These are phyloP conservation scores for Eremothecium sinecaudum DNA, from an alignment of 1,139 yeast species.

Conservation along the genomic window DNA sequence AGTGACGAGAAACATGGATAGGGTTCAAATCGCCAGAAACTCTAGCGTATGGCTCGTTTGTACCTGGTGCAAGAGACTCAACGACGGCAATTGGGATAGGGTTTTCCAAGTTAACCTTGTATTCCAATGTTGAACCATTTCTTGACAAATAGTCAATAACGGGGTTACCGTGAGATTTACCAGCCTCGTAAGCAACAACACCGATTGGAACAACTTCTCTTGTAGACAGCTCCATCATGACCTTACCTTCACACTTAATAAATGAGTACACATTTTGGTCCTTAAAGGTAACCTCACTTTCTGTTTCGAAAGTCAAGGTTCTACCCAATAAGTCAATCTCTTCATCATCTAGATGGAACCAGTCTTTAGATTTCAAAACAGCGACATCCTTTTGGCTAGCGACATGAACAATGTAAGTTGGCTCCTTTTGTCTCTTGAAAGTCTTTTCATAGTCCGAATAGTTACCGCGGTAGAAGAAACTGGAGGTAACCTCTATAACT, in stretches of 20 bases:
- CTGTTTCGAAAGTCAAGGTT: slow-evolving; percentile 81
- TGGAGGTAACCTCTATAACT: slow-evolving; percentile 89
- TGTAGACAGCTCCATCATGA: slow-evolving; percentile 80
- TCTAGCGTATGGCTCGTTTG: slow-evolving; percentile 92
- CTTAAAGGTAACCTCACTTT: slow-evolving; percentile 76
- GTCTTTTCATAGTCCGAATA: slow-evolving; percentile 85
- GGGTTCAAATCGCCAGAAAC: slow-evolving; percentile 99
- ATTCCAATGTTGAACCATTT: slow-evolving; percentile 89
- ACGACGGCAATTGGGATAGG: slow-evolving; percentile 74
- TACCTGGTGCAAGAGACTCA: slow-evolving; percentile 44
- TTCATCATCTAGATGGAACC: slow-evolving; percentile 77
- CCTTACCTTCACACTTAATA: slow-evolving; percentile 78
- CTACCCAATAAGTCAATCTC: slow-evolving; percentile 66
- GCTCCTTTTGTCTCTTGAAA: slow-evolving; percentile 79
- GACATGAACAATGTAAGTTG: slow-evolving; percentile 73
- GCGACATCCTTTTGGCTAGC: slow-evolving; percentile 83
- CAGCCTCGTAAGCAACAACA: slow-evolving; percentile 80
- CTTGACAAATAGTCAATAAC: slow-evolving; percentile 88
- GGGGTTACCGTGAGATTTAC: slow-evolving; percentile 93
- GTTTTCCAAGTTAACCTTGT: slow-evolving; percentile 83
- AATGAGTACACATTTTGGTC: slow-evolving; percentile 66
- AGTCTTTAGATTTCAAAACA: slow-evolving; percentile 86
- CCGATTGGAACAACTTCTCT: slow-evolving; percentile 88
- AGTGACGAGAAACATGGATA: slow-evolving; percentile 91
- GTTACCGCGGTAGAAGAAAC: slow-evolving; percentile 92